These are phyloP conservation scores for Populus tremula DNA, from an alignment of 345 rosid species.

Conservation along the genomic window DNA sequence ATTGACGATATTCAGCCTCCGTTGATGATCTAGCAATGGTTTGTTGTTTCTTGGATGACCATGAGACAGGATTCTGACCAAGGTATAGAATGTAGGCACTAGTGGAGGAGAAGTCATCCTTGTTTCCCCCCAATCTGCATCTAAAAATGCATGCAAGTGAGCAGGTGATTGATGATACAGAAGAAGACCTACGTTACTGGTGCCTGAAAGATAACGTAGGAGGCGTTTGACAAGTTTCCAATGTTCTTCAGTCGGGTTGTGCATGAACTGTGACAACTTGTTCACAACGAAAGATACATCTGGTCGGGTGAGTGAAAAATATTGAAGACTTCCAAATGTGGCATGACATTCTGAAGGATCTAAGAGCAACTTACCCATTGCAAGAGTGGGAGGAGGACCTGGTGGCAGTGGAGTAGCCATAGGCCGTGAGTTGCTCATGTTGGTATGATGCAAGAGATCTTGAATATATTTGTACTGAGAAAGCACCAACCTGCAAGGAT, in stretches of 20 bases:
- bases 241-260: accelerated
- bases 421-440: neutral
- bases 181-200: neutral
- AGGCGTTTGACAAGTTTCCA: neutral
- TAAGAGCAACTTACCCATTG: accelerated
- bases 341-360: neutral
- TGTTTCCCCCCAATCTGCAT: neutral
- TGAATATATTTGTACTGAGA: too few relatives aligned
- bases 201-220: neutral
- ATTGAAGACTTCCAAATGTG: neutral
- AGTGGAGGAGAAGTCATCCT: neutral
- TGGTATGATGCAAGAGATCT: neutral
- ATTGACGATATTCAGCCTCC: neutral
- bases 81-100: neutral
- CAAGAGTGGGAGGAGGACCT: neutral
- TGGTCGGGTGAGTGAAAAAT: neutral
- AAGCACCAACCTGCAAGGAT: neutral
- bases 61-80: neutral
- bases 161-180: neutral
- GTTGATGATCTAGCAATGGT: neutral
- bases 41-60: neutral
- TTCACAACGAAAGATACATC: too few relatives aligned
- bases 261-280: neutral
- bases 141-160: neutral
- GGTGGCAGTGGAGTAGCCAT: neutral